phyloP scores from a whole-genome alignment of 768 basidiomycete species.

The Calvatia gigantea region DNA sequence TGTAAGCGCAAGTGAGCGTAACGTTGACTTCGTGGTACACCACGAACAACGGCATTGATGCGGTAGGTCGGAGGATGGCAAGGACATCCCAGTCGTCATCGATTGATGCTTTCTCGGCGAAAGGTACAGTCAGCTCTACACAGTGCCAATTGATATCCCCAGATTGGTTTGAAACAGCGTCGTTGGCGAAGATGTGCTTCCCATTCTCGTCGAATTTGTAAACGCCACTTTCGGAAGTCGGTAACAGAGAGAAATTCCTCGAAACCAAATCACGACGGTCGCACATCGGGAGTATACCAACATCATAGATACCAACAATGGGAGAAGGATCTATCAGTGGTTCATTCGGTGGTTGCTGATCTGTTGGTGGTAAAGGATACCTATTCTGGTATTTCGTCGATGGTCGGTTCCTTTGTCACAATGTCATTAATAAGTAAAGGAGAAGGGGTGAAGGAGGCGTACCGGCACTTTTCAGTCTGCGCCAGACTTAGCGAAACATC shows the following conservation, averaged over 20 bases:
- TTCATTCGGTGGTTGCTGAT: conserved; percentile 60
- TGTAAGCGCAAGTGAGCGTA: conserved; percentile 55
- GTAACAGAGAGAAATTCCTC: conserved; percentile 49
- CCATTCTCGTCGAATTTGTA: conserved; percentile 43
- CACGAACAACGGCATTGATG: conserved; percentile 51
- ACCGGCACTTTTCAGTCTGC: conserved; percentile 71
- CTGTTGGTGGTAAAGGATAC: conserved; percentile 54
- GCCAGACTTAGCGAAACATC: conserved; percentile 54
- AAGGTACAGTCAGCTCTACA: conserved; percentile 52
- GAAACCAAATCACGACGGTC: conserved; percentile 20
- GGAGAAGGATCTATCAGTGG: conserved; percentile 57
- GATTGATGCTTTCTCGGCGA: conserved; percentile 27
- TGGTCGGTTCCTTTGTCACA: conserved; percentile 35
- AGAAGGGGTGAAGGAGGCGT: conserved; percentile 17
- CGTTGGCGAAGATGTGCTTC: conserved; percentile 46
- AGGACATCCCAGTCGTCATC: conserved; percentile 38
- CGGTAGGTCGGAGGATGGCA: conserved; percentile 40
- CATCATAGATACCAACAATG: conserved; percentile 48
- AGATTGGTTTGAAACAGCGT: conserved; percentile 18
- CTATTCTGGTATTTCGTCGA: conserved; percentile 36
- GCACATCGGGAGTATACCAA: conserved; percentile 32
- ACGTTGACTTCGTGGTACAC: conserved; percentile 54
- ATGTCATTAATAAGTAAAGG: not conserved
- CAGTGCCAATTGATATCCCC: conserved; percentile 51
- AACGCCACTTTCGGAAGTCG: conserved; percentile 38